These are phyloP conservation scores for Lactarius pseudohatsudake DNA, from an alignment of 768 basidiomycete species.

Conservation along the genomic window DNA sequence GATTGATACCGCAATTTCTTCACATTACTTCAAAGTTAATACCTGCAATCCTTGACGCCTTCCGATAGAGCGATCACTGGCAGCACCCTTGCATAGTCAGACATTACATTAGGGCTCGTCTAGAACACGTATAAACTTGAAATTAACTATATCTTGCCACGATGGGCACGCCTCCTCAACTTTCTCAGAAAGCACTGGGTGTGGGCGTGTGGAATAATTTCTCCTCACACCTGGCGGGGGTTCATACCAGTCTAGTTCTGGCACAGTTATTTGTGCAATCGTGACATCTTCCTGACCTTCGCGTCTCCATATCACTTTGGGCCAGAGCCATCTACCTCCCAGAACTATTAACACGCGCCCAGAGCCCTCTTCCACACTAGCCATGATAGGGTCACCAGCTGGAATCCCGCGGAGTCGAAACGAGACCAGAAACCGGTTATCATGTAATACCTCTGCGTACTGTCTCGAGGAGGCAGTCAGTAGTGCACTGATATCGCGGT, in stretches of 20 bases:
- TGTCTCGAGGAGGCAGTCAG: conserved; percentile 25
- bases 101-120: conserved; percentile 24
- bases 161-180: background rate
- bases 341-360: conserved; percentile 40
- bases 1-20: conserved; percentile 35
- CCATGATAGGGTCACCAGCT: conserved; percentile 33
- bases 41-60: background rate
- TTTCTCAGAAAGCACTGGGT: background rate
- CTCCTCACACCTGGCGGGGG: conserved; percentile 13
- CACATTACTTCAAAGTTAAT: background rate
- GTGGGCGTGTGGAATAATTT: conserved; percentile 1
- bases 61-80: background rate
- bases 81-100: background rate
- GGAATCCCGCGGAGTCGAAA: conserved; percentile 50
- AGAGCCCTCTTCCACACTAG: conserved; percentile 30
- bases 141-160: conserved; percentile 23
- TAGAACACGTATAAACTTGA: conserved; percentile 29
- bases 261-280: conserved; percentile 19
- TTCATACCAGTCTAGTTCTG: conserved; percentile 26
- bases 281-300: conserved; percentile 18
- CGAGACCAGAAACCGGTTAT: conserved; percentile 60
- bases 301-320: conserved; percentile 40
- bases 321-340: conserved; percentile 48
- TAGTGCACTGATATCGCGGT: conserved; percentile 42
- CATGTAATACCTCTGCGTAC: conserved; percentile 51